phyloP scores from a whole-genome alignment of 164 flowering plant species.

The Nymphaea colorata region DNA sequence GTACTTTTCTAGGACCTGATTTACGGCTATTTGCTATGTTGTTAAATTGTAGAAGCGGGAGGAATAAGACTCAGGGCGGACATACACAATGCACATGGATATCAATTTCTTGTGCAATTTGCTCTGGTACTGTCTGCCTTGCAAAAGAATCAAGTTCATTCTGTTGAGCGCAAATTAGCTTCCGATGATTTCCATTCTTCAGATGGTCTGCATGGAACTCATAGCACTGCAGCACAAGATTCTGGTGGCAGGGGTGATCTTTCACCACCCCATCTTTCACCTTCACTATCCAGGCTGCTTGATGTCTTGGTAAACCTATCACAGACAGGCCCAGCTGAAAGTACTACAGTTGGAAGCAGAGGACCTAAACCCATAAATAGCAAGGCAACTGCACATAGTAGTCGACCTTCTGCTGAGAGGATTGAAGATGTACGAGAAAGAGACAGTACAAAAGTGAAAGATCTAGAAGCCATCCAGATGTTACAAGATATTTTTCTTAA shows the following conservation, averaged over 20 bases:
- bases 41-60: conserved; percentile 62
- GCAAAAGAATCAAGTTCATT: conserved; percentile 30
- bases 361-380: conserved; percentile 31
- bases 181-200: conserved; percentile 17
- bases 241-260: conserved; percentile 16
- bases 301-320: conserved; percentile 90
- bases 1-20: background rate
- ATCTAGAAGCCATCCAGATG: conserved; percentile 95
- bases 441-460: conserved; percentile 64
- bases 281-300: conserved; percentile 76
- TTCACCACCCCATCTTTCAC: conserved; percentile 41
- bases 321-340: conserved; percentile 70
- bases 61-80: conserved; percentile 91
- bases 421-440: conserved; percentile 74
- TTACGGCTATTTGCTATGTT: background rate
- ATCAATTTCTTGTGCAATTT: conserved; percentile 94
- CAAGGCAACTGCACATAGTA: conserved; percentile 42
- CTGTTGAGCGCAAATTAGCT: background rate
- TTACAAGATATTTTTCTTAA: conserved; percentile 93
- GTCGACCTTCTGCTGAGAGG: conserved; percentile 53
- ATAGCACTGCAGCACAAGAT: conserved; percentile 15
- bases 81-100: conserved; percentile 96
- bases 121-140: conserved; percentile 55
- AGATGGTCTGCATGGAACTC: conserved; percentile 15
- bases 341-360: conserved; percentile 27